Base-by-base conservation (phyloP, 495 filamentous ascomycete genomes). In the Lepraria neglecta region DNA sequence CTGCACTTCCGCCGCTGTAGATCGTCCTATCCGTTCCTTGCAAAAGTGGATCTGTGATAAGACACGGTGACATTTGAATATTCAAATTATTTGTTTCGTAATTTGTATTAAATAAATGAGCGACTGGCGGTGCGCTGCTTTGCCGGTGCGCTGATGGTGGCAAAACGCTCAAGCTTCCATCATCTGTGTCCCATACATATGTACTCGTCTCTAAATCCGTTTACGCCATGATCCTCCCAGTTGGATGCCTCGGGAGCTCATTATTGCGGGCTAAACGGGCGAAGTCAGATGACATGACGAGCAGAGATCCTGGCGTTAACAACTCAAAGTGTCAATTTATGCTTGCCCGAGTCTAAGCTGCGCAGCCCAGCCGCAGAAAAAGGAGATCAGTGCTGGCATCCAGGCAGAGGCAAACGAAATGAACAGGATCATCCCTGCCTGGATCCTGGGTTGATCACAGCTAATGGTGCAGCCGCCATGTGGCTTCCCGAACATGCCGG, bases 401-500 rank as follows among this genome's bases (percentile, higher is more conserved):
- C 51, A 35, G 51, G 42, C 50, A 30, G 35, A 40, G 30, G 12
- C 31, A 48, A 56, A 56, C 7, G 6, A 61, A 19, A 56, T 61
- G 59, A 55, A 57, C 11, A 56, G 51, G 59, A 47, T 48, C 1
- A 61, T 61, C 59, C 59, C 28, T 48, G 51, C 31, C 1, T 6
- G 35, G 5, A 19, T 19, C 51, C 51, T 19, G 51, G n/a, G 51
- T 14, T 24, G 42, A 56, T 46, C 51, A 31, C 35, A 38, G 35
- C 35, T 6, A n/a, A 38, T 38, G 35, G 35, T 38, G n/a, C 59
- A 17, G 14, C 21, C 30, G 31, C 59, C 59, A 61, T 61, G 59
- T 61, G 59, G 59, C 59, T 61, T 45, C 44, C 59, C 59, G 51
- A 54, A 45, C 19, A 19, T 61, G 30, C 59, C 59, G 59, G 43